These are phyloP conservation scores for Candida endomychidarum DNA, from an alignment of 805 yeast species.

Conservation along the genomic window DNA sequence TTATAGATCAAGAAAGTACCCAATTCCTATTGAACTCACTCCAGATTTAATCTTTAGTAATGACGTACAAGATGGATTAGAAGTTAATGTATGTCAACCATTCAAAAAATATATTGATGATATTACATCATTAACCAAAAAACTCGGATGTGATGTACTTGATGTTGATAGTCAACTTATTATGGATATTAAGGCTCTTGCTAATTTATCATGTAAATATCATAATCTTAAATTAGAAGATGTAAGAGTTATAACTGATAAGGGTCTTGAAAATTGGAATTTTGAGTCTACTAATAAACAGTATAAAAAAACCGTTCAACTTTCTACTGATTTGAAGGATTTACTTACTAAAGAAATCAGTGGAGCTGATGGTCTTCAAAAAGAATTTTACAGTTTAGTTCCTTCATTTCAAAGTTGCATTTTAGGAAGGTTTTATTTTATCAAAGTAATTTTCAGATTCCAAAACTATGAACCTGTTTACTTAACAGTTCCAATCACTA, in stretches of 20 bases:
- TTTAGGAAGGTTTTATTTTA: constrained; percentile 36
- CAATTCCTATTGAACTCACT: constrained; percentile 37
- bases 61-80: constrained; percentile 28
- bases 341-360: constrained; percentile 22
- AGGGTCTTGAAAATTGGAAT: constrained; percentile 3
- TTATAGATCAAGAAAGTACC: constrained; percentile 30
- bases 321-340: constrained; percentile 12
- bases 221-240: constrained; percentile 27
- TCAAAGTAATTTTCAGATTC: constrained; percentile 25
- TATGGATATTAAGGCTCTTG: constrained; percentile 33
- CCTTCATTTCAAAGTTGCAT: constrained; percentile 42
- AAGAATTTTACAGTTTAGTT: constrained; percentile 28
- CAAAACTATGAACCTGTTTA: constrained; percentile 2
- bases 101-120: constrained; percentile 28
- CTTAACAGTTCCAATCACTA: constrained; percentile 5
- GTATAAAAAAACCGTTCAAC: constrained; percentile 8
- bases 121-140: constrained; percentile 24
- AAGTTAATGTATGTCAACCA: constrained; percentile 18
- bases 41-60: constrained; percentile 39
- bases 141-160: constrained; percentile 27
- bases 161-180: constrained; percentile 29
- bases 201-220: constrained; percentile 33
- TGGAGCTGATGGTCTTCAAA: constrained; percentile 16
- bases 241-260: constrained; percentile 2
- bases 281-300: constrained; percentile 1